A percentile compares a stretch with the other conserved stretches of the same genome.
Evolutionary conservation across 257 asterid genomes (phyloP).

Genomic region (Ilex asprella): DNA sequence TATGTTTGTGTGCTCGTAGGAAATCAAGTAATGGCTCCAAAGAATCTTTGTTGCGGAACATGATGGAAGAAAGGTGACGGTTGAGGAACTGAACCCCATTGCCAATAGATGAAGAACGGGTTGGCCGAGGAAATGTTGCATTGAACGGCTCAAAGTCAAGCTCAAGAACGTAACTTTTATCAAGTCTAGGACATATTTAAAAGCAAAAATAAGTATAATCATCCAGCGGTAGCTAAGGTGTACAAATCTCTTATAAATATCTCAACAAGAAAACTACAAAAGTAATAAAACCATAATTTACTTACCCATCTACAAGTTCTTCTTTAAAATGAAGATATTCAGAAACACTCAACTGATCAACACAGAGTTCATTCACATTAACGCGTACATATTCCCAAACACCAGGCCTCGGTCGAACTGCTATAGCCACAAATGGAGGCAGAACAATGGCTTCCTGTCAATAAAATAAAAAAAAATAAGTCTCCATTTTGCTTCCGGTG

Average conservation of each 20-base stretch:
- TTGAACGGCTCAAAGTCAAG: constrained; percentile 97
- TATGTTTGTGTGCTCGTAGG: constrained; percentile 73
- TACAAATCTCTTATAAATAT: not conserved
- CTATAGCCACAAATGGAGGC: constrained; percentile 94
- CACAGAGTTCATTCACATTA: constrained; percentile 74
- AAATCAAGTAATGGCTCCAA: constrained; percentile 87
- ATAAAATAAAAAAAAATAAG: constrained; percentile 6
- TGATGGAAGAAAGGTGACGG: constrained; percentile 89
- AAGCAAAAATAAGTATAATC: constrained; percentile 7
- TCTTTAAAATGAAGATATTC: constrained; percentile 86
- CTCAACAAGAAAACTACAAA: not conserved
- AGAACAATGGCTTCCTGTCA: constrained; percentile 87
- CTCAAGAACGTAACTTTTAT: constrained; percentile 66
- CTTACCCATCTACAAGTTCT: constrained; percentile 92
- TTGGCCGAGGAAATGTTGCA: constrained; percentile 83
- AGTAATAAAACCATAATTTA: constrained; percentile 5
- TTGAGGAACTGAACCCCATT: constrained; percentile 98
- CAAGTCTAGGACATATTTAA: constrained; percentile 32
- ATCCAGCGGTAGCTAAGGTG: not conserved
- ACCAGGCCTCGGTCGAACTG: constrained; percentile 97
- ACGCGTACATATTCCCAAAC: constrained; percentile 98
- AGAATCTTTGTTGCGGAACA: constrained; percentile 86
- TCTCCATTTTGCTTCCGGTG: not conserved
- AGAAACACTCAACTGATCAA: constrained; percentile 77
- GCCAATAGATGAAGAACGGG: constrained; percentile 85